A percentile compares a stretch with the other conserved stretches of the same genome.
phyloP scores from a whole-genome alignment of 192 early-diverging fungal species.

The Backusella morwellensis region DNA sequence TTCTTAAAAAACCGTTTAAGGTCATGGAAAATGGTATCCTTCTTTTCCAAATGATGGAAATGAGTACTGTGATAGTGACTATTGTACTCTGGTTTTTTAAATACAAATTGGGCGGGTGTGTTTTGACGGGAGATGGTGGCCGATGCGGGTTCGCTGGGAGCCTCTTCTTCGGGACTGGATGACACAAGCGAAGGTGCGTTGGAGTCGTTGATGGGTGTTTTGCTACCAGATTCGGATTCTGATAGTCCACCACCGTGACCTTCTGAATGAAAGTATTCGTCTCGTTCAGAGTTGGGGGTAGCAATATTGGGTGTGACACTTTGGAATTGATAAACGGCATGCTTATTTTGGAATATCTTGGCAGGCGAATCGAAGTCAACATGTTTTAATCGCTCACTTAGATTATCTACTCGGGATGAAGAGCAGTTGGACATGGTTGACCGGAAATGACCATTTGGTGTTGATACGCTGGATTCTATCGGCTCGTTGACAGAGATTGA shows the following conservation, averaged over 20 bases:
- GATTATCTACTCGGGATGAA: neutral
- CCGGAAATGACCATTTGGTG: neutral
- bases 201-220: slow-evolving; percentile 1
- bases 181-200: slow-evolving; percentile 19
- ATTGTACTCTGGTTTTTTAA: slow-evolving; percentile 40
- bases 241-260: neutral
- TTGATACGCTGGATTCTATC: neutral
- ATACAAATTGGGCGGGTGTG: slow-evolving; percentile 38
- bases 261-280: slow-evolving; percentile 2
- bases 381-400: slow-evolving; percentile 16
- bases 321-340: slow-evolving; percentile 27
- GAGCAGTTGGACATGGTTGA: neutral
- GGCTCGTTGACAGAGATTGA: neutral
- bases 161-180: slow-evolving; percentile 21
- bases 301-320: slow-evolving; percentile 25
- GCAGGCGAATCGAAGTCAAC: slow-evolving; percentile 32
- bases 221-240: neutral
- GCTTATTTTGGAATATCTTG: slow-evolving; percentile 27
- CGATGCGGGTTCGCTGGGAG: neutral
- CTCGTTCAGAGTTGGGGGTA: neutral
- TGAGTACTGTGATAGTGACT: slow-evolving; percentile 37
- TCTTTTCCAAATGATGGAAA: slow-evolving; percentile 39
- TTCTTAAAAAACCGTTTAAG: slow-evolving; percentile 50
- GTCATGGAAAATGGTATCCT: slow-evolving; percentile 44
- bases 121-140: slow-evolving; percentile 10